Base-by-base conservation (phyloP, 805 yeast species). In the Pichia heedii region DNA sequence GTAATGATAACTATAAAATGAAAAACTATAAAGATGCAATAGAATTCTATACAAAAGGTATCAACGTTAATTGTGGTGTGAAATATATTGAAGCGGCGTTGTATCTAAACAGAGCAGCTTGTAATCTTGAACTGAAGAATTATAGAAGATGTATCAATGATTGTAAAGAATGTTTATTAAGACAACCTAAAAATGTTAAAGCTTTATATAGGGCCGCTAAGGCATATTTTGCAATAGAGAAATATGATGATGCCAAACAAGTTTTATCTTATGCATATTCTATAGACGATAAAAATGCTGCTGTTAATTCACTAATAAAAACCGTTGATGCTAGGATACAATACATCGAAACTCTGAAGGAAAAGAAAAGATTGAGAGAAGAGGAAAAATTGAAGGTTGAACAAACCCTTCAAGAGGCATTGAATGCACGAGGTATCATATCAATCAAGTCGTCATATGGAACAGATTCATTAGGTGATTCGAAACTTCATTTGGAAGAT, bases 81-180 rank as follows among this genome's bases (percentile, higher is more conserved):
- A 61, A 63, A 13, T 68, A 64, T 5, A 65, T 87, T 22, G 75
- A 76, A 32, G 73, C 77, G 3, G 78, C 90, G 0, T 68, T 93
- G 39, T 79, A 71, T 50, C 66, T 81, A 43, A 93, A 93, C 61
- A 73, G 96, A 47, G 95, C 97, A 1, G 96, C 96, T 2, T 84
- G 96, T 62, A 86, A 90, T 54, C 67, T 93, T 50, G 95, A 84
- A 56, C 66, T 93, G 52, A 74, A 80, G 54, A 93, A 93, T 63
- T 90, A 79, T 62, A 75, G 97, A 64, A 69, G 77, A 43, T 85
- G 95, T 57, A 81, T 93, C 50, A 84, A 82, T 50, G 97, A 90
- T 60, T 85, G 96, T 59, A 80, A 80, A 51, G 72, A 70, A 40
- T 87, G 86, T 6, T 64, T 93, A 49, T 58, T 66, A 39, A 54